phyloP scores from a whole-genome alignment of 225 moss, liverwort and hornwort genomes.

The Straminergon stramineum region DNA sequence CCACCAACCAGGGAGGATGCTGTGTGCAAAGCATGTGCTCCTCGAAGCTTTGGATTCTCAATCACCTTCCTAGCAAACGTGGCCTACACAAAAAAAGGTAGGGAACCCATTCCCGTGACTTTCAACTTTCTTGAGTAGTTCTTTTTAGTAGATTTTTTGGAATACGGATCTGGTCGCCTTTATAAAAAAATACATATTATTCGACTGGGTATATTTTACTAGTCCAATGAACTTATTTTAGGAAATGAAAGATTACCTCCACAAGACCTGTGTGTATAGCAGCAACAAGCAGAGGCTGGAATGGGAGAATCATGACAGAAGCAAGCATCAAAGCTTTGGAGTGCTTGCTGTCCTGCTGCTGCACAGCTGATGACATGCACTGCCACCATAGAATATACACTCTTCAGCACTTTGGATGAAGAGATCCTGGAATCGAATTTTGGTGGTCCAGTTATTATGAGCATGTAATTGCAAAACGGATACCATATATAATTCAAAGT shows the following conservation, averaged over 20 bases:
- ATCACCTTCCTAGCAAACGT: slow-evolving; percentile 53
- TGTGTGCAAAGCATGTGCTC: slow-evolving; percentile 55
- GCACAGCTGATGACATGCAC: slow-evolving; percentile 81
- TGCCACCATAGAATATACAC: slow-evolving; percentile 18
- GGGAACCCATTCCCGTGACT: neutral
- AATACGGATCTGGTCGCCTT: neutral
- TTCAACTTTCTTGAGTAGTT: neutral
- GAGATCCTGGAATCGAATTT: neutral
- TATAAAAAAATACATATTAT: neutral
- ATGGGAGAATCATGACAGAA: slow-evolving; percentile 60
- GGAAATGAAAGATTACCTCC: slow-evolving; percentile 40
- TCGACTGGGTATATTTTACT: neutral
- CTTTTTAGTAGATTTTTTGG: too few species aligned
- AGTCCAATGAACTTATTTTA: neutral
- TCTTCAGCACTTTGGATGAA: neutral
- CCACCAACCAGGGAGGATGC: slow-evolving; percentile 62
- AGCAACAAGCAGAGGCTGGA: slow-evolving; percentile 79
- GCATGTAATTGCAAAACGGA: neutral
- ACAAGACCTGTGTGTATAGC: slow-evolving; percentile 62
- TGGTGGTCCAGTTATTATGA: neutral
- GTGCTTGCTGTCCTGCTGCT: slow-evolving; percentile 34
- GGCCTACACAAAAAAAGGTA: slow-evolving; percentile 31
- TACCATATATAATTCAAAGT: neutral
- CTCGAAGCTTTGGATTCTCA: slow-evolving; percentile 56
- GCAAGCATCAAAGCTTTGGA: slow-evolving; percentile 59